Base-by-base conservation (phyloP, 2,329 filamentous ascomycete species). In the Penicillium sp. region DNA sequence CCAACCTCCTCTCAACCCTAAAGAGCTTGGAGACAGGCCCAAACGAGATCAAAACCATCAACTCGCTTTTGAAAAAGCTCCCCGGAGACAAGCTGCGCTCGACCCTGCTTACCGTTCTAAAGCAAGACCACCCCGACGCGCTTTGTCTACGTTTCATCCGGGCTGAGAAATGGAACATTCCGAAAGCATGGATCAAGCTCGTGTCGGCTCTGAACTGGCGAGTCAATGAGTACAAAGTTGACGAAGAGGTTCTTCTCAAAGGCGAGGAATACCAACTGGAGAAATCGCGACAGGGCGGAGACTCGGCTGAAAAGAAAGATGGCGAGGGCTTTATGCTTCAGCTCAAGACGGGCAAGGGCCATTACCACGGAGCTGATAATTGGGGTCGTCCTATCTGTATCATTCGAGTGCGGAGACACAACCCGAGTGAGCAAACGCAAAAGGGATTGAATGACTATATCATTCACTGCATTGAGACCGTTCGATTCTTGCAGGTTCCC, bases 111-210 rank as follows among this genome's bases (percentile, higher is more conserved):
- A 54, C 53, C 25, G 41, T 60, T 9, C 48, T 63, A 41, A 65
- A 61, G 42, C 56, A 61, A 48, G 65, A 76, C 28, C 63, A 76
- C 45, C 73, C 74, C 0, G 74, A 76, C 46, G 67, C 70, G 0
- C 51, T 70, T 1, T 58, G 70, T 0, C 63, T 76, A n/a, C 73
- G 74, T 3, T 76, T 75, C 51, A 66, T 64, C 44, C 64, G 73
- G 28, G 71, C 71, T 9, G 69, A 72, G 44, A 72, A 74, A 55
- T 75, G 74, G 60, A 53, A 76, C 53, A 66, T 76, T 4, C 58
- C 65, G 0, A 71, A 71, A 42, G 71, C 72, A 0, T 63, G 74
- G 16, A 63, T 67, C 16, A 76, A 76, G 69, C 61, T 76, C 33
- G 65, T 72, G 2, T 66, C 69, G 1, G 62, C 69, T 6, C 53